Evolutionary conservation across 148 eudicot genomes (phyloP), one percentile per base, ranked within the genome.

Genomic region (Amaranthus palmeri): DNA sequence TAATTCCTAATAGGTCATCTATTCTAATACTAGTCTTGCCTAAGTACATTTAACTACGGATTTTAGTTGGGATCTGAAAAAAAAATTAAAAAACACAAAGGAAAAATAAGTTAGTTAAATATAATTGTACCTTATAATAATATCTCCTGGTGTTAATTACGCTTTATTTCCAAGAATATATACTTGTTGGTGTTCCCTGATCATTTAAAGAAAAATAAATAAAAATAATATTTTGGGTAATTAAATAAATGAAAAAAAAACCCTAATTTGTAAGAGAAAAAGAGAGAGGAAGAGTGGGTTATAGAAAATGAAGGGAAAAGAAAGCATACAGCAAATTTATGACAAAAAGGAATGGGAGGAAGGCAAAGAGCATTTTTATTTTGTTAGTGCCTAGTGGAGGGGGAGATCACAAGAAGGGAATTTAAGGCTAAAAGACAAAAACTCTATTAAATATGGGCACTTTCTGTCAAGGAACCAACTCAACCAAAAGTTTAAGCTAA

Each of bases 211-310:
- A 44, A 60, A n/a, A 40, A 50, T 40, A 55, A 46, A 58, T 25
- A 42, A n/a, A n/a, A n/a, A n/a, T 12, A 55, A 49, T 45, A 54
- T 59, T 75, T 60, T 13, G 76, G 59, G 43, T 64, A 15, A 68
- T 15, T 63, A 64, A 36, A 0, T 18, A 47, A 25, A n/a, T n/a
- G 36, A 60, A 47, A 25, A 25, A 13, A 82, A 81, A 82, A 74
- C 83, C 86, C 88, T 86, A 86, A 81, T 82, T 81, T 54, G 72
- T 25, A 25, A 65, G 51, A 56, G 45, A 43, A 36, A 52, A 14
- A 72, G 80, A 69, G 67, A 42, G 52, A 67, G 68, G 56, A 60
- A 47, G 45, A 40, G 41, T 57, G 9, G 18, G 43, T 25, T 25
- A 25, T 25, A 25, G 72, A 43, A 51, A 44, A 42, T 2, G 10